A percentile compares a stretch with the other conserved stretches of the same genome.
Evolutionary conservation across 208 protist genomes (phyloP).

Genomic region (Leishmania tropica): DNA sequence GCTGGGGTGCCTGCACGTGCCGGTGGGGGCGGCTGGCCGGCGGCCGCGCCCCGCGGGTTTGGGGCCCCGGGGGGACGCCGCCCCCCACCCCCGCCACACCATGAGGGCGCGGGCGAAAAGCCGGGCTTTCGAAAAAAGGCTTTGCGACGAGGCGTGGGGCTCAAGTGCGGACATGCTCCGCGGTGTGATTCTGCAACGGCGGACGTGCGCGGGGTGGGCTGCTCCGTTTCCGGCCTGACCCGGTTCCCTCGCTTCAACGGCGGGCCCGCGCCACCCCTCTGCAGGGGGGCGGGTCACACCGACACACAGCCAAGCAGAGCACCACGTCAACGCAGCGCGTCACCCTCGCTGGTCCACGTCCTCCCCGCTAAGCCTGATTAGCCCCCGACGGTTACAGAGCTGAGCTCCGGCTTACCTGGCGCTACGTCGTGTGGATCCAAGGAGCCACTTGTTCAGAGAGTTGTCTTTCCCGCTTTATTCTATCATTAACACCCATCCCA

Average conservation of each 20-base stretch:
- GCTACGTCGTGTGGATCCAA: not conserved
- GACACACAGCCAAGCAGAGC: constrained; percentile 90
- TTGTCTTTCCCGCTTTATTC: not conserved
- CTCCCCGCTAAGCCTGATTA: constrained; percentile 42
- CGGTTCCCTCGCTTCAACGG: constrained; percentile 76
- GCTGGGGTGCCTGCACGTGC: too few relatives aligned
- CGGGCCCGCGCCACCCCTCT: constrained; percentile 47
- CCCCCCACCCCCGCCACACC: not conserved
- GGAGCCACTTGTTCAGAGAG: not conserved
- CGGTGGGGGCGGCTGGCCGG: too few relatives aligned
- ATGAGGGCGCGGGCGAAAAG: not conserved
- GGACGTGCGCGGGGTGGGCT: constrained; percentile 83
- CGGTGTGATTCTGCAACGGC: constrained; percentile 88
- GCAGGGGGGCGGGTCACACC: constrained; percentile 43
- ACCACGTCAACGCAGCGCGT: constrained; percentile 85
- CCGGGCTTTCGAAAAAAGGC: constrained; percentile 32
- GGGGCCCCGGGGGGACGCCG: too few relatives aligned
- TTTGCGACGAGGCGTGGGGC: constrained; percentile 64
- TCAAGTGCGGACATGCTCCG: constrained; percentile 75
- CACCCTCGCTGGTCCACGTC: constrained; percentile 74
- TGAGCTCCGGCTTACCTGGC: constrained; percentile 49
- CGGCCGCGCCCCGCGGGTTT: too few relatives aligned
- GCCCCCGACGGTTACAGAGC: constrained; percentile 87
- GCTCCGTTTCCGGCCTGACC: constrained; percentile 90
- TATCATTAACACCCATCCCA: rapidly evolving